These are phyloP conservation scores for Citrus mangshanensis DNA, from an alignment of 345 rosid species.

Conservation along the genomic window DNA sequence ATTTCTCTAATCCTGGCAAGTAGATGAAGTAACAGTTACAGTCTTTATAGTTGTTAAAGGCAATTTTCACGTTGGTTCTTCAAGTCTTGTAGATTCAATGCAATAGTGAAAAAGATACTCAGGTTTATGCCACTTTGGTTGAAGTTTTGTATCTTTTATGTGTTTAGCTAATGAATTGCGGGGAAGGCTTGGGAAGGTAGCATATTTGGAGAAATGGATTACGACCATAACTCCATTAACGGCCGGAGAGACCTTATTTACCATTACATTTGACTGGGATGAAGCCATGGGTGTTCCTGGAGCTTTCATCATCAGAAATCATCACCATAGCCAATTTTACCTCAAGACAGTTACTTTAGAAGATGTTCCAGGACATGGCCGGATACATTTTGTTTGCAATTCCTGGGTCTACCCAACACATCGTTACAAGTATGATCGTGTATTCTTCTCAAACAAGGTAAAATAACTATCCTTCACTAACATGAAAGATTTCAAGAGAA, in stretches of 20 bases:
- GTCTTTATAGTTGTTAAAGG: not conserved
- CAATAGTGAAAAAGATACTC: not conserved
- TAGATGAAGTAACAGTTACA: not conserved
- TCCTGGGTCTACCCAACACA: slow-evolving; percentile 90
- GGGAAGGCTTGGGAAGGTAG: slow-evolving; percentile 59
- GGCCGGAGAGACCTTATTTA: slow-evolving; percentile 49
- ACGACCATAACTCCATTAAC: slow-evolving; percentile 42
- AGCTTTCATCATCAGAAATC: slow-evolving; percentile 62
- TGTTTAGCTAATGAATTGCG: slow-evolving; percentile 37
- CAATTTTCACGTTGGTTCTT: not conserved
- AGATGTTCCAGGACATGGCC: slow-evolving; percentile 51
- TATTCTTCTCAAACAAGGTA: slow-evolving; percentile 94
- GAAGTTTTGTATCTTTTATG: not conserved
- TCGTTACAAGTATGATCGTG: slow-evolving; percentile 61
- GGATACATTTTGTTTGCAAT: slow-evolving; percentile 70
- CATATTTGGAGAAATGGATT: slow-evolving; percentile 66
- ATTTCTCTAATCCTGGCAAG: not conserved
- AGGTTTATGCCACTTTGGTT: not conserved
- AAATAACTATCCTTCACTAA: not conserved
- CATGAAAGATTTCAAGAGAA: not conserved
- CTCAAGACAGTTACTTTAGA: slow-evolving; percentile 58
- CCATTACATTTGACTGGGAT: slow-evolving; percentile 65
- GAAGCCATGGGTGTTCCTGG: slow-evolving; percentile 62
- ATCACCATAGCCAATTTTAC: slow-evolving; percentile 66
- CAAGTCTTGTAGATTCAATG: not conserved